phyloP scores from a whole-genome alignment of 2,329 filamentous ascomycete genomes.

The Aspergillus novofumigatus region DNA sequence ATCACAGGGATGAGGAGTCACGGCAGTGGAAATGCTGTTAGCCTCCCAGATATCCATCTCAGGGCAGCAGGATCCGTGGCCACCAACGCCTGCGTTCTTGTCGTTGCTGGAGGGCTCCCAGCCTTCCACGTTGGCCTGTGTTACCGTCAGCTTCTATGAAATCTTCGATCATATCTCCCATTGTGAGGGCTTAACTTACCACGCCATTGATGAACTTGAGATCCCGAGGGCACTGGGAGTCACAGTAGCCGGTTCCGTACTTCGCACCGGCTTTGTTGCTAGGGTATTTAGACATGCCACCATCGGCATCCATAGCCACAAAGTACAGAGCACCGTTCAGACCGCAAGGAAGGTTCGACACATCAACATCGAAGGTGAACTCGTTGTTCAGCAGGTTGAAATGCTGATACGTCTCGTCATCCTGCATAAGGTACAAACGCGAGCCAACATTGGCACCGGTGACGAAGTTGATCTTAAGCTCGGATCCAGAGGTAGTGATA shows the following conservation, averaged over 20 bases:
- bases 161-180: background rate
- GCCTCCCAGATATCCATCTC: conserved; percentile 70
- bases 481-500: conserved; percentile 46
- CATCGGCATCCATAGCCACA: conserved; percentile 56
- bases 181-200: conserved; percentile 5
- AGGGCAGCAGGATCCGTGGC: conserved; percentile 58
- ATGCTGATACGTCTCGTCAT: conserved; percentile 58
- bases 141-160: conserved; percentile 3
- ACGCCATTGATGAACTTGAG: conserved; percentile 42
- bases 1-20: conserved; percentile 62
- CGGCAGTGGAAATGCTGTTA: conserved; percentile 60
- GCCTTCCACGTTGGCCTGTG: conserved; percentile 50
- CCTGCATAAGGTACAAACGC: conserved; percentile 61
- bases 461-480: conserved; percentile 47
- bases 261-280: conserved; percentile 54
- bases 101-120: conserved; percentile 52
- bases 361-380: conserved; percentile 68
- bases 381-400: conserved; percentile 63
- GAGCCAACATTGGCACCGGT: conserved; percentile 44
- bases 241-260: conserved; percentile 62
- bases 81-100: conserved; percentile 49
- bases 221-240: conserved; percentile 53
- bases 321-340: conserved; percentile 69
- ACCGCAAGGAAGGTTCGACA: conserved; percentile 64
- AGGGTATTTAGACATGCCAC: conserved; percentile 49